Evolutionary conservation across 2,329 filamentous ascomycete genomes (phyloP).

Genomic region (Penicillium brevicompactum): DNA sequence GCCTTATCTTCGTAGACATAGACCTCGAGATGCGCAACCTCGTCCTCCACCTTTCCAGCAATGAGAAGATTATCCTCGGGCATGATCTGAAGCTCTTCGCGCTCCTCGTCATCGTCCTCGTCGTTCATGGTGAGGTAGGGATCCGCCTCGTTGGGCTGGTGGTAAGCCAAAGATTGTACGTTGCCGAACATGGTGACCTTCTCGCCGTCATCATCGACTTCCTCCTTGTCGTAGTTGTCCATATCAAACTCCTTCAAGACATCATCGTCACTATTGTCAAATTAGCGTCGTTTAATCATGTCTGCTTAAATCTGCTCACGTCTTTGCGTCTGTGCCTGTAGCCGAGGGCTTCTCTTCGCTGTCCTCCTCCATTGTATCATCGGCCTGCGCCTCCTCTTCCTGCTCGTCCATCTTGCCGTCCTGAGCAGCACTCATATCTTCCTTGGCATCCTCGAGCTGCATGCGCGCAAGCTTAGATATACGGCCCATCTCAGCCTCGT

Average conservation of each 20-base stretch:
- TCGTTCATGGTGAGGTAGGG: constrained; percentile 91
- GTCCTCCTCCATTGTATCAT: constrained; percentile 28
- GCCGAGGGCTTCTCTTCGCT: constrained; percentile 24
- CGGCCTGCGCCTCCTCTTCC: constrained; percentile 36
- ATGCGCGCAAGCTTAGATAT: constrained; percentile 74
- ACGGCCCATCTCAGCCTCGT: constrained; percentile 74
- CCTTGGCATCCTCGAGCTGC: constrained; percentile 88
- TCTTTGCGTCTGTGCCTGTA: constrained; percentile 20
- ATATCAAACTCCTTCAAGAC: constrained; percentile 96
- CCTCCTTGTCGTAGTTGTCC: constrained; percentile 90
- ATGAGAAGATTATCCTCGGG: constrained; percentile 91
- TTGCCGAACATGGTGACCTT: constrained; percentile 93
- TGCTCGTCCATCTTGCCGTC: constrained; percentile 45
- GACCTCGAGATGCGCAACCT: constrained; percentile 92
- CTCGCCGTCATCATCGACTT: constrained; percentile 66
- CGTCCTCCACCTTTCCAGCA: constrained; percentile 92
- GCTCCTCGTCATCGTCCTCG: constrained; percentile 81
- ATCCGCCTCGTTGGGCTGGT: constrained; percentile 91
- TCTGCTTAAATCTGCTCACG: constrained; percentile 17
- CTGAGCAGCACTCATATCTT: constrained; percentile 75
- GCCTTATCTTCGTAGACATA: constrained; percentile 95
- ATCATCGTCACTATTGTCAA: constrained; percentile 63
- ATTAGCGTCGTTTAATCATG: constrained; percentile 10
- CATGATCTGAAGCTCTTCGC: constrained; percentile 90
- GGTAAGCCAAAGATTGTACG: constrained; percentile 88